Base-by-base conservation (phyloP, 2,329 filamentous ascomycete species). In the Curvularia spicifera region DNA sequence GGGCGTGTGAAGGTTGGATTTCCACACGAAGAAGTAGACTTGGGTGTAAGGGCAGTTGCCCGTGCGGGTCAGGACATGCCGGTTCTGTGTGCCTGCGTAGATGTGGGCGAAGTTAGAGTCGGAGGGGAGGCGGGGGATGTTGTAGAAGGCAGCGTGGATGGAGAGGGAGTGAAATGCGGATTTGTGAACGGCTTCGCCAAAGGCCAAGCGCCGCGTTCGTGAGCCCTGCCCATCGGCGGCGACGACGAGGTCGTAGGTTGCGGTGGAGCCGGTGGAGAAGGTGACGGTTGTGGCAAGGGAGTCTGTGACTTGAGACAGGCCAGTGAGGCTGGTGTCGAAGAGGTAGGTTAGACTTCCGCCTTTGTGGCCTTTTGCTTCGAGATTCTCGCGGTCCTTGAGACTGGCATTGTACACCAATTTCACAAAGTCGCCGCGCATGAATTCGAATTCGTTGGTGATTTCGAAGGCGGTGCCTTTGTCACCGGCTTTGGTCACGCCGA, bases 401-500 rank as follows among this genome's bases (percentile, higher is more conserved):
- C 54, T 62, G 18, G 37, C 55, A 1, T 62, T 57, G 12, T 67
- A 60, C 9, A 80, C 67, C 39, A 80, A 67, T 31, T 69, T 58
- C 1, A 77, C 76, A 43, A 74, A 62, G 37, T 74, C 67, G 6
- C 68, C 72, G 8, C 72, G 57, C 63, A 74, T 63, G 24, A 74
- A 74, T 51, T 75, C 72, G 43, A 66, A 69, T 35, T 75, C 72
- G 64, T 71, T 64, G 44, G 58, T 66, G 1, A 66, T n/a, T 9
- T 40, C 37, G 2, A 62, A 31, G 5, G 79, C 75, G 43, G 31
- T 24, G 33, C n/a, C 60, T 59, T 5, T 64, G 56, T 58, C 81
- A 3, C 79, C 81, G 0, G 79, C 71, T 35, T 70, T 68, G 61
- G 80, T 79, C 33, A 71, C 61, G 1, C 65, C 67, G 20, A 66